Percentiles rank a stretch among this genome's conserved stretches.
Evolutionary conservation across 2,329 filamentous ascomycete species (phyloP).

Genomic region (Diaporthe vaccinii): DNA sequence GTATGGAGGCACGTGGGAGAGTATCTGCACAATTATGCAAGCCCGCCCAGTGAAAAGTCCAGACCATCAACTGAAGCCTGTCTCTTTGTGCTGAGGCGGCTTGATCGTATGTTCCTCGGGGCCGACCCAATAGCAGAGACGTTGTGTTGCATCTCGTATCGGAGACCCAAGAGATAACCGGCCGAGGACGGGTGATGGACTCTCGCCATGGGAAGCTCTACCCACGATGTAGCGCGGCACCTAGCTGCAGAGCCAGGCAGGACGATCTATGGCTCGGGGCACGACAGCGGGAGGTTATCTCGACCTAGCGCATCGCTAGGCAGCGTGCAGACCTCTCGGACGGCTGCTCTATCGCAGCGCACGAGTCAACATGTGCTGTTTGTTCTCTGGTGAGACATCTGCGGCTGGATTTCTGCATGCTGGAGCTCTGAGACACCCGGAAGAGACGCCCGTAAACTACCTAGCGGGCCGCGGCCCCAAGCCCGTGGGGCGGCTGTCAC

Average conservation of each 20-base stretch:
- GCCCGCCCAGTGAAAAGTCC: too few species aligned
- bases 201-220: background rate
- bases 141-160: background rate
- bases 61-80: background rate
- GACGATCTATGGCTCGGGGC: background rate
- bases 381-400: conserved; percentile 20
- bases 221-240: background rate
- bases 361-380: conserved; percentile 6
- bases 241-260: background rate
- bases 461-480: conserved; percentile 12
- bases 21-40: background rate
- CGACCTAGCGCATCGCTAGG: conserved; percentile 6
- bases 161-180: background rate
- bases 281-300: conserved; percentile 8
- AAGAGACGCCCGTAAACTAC: background rate
- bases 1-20: background rate
- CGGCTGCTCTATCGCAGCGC: background rate
- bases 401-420: background rate
- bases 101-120: background rate
- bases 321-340: background rate
- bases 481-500: conserved; percentile 15
- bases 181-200: background rate
- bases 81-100: background rate
- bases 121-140: background rate
- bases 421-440: conserved; percentile 12